These are phyloP conservation scores for Favolaschia claudopus DNA, from an alignment of 768 basidiomycete genomes.

Conservation along the genomic window DNA sequence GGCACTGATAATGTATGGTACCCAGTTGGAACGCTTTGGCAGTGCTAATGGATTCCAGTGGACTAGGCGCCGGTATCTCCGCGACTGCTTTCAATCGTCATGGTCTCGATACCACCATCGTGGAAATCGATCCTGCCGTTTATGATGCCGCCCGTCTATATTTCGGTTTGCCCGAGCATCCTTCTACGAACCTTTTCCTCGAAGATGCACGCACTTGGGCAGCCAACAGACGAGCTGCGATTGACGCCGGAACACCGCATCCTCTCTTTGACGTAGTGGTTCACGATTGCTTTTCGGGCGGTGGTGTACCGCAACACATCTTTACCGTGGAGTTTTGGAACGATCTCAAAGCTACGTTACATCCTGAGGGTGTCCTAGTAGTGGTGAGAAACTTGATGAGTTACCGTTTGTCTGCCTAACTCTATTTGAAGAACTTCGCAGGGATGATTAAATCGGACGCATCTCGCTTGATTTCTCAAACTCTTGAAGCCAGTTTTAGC, in stretches of 20 bases:
- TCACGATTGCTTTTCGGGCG: slow-evolving; percentile 95
- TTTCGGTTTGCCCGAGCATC: slow-evolving; percentile 80
- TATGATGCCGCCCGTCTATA: slow-evolving; percentile 81
- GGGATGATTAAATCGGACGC: slow-evolving; percentile 72
- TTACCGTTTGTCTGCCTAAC: not conserved
- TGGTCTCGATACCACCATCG: slow-evolving; percentile 74
- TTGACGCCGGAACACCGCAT: slow-evolving; percentile 36
- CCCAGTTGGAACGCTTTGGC: slow-evolving; percentile 4
- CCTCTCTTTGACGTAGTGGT: slow-evolving; percentile 74
- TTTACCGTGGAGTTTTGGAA: slow-evolving; percentile 89
- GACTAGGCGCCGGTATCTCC: slow-evolving; percentile 87
- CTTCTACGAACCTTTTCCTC: slow-evolving; percentile 67
- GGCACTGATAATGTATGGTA: slow-evolving; percentile 75
- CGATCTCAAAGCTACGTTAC: slow-evolving; percentile 68
- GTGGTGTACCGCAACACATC: slow-evolving; percentile 85
- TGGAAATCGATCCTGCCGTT: slow-evolving; percentile 95
- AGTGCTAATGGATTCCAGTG: slow-evolving; percentile 55
- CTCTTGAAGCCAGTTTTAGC: slow-evolving; percentile 73
- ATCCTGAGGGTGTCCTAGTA: slow-evolving; percentile 76
- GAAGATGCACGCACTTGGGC: slow-evolving; percentile 82
- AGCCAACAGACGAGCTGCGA: slow-evolving; percentile 43
- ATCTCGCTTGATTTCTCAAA: slow-evolving; percentile 71
- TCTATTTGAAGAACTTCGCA: slow-evolving; percentile 74
- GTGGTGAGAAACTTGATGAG: slow-evolving; percentile 67
- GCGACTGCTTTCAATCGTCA: slow-evolving; percentile 78